These are phyloP conservation scores for Microdochium bolleyi DNA, from an alignment of 2,329 filamentous ascomycete genomes.

Conservation along the genomic window DNA sequence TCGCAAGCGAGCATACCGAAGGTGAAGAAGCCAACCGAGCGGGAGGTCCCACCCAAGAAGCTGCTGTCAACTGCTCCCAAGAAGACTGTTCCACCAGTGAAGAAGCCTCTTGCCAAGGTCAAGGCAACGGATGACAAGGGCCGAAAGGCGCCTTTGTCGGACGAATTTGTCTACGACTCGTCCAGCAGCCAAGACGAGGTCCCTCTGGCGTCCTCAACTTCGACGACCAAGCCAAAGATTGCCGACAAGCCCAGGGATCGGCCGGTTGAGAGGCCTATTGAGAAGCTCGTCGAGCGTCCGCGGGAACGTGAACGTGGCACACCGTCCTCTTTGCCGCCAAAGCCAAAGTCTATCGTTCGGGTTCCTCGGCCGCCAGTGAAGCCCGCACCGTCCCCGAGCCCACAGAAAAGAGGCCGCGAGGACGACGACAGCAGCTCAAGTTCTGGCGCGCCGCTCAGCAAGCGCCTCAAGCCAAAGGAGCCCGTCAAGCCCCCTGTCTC, in stretches of 20 bases:
- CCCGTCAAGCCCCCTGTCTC: constrained; percentile 11
- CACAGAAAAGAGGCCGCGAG: constrained; percentile 44
- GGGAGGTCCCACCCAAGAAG: constrained; percentile 48
- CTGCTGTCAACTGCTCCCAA: constrained; percentile 35
- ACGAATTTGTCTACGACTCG: constrained; percentile 48
- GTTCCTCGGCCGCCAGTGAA: constrained; percentile 15
- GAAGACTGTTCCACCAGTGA: constrained; percentile 25
- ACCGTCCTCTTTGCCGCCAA: constrained; percentile 7
- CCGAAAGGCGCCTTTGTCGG: constrained; percentile 38
- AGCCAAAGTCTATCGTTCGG: constrained; percentile 24
- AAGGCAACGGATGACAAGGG: constrained; percentile 28
- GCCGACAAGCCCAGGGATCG: constrained; percentile 10
- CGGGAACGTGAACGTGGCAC: constrained; percentile 2
- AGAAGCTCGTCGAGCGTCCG: constrained; percentile 4
- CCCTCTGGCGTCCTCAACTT: constrained; percentile 26
- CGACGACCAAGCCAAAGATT: constrained; percentile 21
- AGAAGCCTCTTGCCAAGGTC: constrained; percentile 36
- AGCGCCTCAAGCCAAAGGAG: constrained; percentile 46
- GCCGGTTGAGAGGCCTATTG: constrained; percentile 5
- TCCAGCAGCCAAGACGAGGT: constrained; percentile 46
- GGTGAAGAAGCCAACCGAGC: constrained; percentile 47
- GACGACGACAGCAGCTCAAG: constrained; percentile 51
- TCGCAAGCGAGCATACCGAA: constrained; percentile 44
- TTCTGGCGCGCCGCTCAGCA: constrained; percentile 49
- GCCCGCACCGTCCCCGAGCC: constrained; percentile 22